These are phyloP conservation scores for Rhodotorula sp. DNA, from an alignment of 1,284 basidiomycete genomes.

Conservation along the genomic window DNA sequence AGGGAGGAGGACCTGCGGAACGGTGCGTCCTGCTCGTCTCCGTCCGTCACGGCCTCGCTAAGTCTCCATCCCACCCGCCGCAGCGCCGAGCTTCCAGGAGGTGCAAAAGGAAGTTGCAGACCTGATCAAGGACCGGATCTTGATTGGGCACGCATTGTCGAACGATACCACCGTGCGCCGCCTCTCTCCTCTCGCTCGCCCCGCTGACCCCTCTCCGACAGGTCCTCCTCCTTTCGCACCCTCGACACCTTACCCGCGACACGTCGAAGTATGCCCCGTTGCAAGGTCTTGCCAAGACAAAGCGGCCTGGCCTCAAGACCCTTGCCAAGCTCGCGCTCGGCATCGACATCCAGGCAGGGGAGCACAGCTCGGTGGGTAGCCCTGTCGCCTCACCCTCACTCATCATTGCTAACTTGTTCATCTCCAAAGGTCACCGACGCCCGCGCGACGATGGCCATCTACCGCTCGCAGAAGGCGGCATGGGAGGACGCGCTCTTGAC, in stretches of 20 bases:
- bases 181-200: neutral
- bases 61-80: neutral
- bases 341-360: constrained; percentile 79
- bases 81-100: constrained; percentile 75
- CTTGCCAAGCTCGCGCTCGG: constrained; percentile 80
- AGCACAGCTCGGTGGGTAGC: constrained; percentile 75
- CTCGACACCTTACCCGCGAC: constrained; percentile 74
- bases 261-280: constrained; percentile 66
- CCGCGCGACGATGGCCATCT: constrained; percentile 92
- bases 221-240: constrained; percentile 89
- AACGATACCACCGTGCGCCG: constrained; percentile 79
- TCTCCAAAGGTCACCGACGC: constrained; percentile 78
- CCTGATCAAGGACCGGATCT: constrained; percentile 73
- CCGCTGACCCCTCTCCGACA: constrained; percentile 48
- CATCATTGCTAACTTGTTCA: neutral
- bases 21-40: constrained; percentile 54
- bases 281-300: constrained; percentile 60
- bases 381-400: neutral
- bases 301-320: constrained; percentile 73
- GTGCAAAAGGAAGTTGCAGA: constrained; percentile 79
- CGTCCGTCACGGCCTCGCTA: neutral
- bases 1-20: constrained; percentile 71
- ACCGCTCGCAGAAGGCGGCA: constrained; percentile 76
- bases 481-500: constrained; percentile 67
- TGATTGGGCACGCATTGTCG: constrained; percentile 91